A percentile compares a stretch with the other conserved stretches of the same genome.
Conservation (phyloP, 2,329 filamentous ascomycete species). For the Cladosporium sp. region DNA sequence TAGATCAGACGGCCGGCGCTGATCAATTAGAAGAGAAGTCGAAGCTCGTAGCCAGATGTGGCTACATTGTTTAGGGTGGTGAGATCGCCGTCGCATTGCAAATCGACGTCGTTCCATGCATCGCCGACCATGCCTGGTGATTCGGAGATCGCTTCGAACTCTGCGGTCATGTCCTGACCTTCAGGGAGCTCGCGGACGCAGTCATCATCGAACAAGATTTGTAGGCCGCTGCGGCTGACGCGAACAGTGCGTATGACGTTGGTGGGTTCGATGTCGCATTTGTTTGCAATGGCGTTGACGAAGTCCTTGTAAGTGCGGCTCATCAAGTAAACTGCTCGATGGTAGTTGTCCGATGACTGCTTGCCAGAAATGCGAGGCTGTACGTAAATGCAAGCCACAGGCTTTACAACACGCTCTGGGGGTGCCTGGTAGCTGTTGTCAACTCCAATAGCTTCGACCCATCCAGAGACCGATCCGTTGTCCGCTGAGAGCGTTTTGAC, state of each 20-base stretch:
- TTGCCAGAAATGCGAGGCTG: conserved; percentile 55
- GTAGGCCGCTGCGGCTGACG: conserved; percentile 70
- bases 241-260: conserved; percentile 71
- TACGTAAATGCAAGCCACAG: conserved; percentile 87
- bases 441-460: conserved; percentile 91
- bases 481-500: conserved; percentile 59
- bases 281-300: conserved; percentile 68
- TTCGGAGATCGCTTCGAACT: conserved; percentile 64
- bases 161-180: conserved; percentile 82
- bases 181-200: conserved; percentile 80
- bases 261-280: conserved; percentile 76
- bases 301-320: conserved; percentile 76
- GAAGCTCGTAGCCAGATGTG: conserved; percentile 51
- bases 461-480: conserved; percentile 69
- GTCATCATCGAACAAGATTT: conserved; percentile 88
- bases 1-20: conserved; percentile 17
- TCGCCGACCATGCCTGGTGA: conserved; percentile 25
- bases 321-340: conserved; percentile 83
- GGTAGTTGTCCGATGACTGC: conserved; percentile 59
- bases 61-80: conserved; percentile 44
- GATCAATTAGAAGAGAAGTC: conserved; percentile 46
- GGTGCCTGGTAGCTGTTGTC: conserved; percentile 82
- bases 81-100: conserved; percentile 52
- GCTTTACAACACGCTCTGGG: conserved; percentile 67
- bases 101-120: conserved; percentile 54